Base-by-base conservation (phyloP, 352 stramenopile species). In the Pythium vanterpoolii region DNA sequence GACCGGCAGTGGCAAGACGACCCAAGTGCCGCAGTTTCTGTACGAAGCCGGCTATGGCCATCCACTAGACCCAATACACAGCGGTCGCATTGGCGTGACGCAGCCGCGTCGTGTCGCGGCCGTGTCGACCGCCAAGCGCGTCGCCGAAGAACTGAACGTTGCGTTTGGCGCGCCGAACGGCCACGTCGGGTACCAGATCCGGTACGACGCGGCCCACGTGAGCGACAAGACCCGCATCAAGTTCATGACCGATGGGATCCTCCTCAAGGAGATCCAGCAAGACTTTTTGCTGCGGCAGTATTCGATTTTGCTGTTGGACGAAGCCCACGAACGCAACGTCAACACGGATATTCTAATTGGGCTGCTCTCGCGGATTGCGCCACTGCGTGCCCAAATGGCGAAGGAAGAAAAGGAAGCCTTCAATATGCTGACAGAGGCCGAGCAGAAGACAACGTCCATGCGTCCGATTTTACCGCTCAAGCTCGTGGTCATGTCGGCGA, bases 181-280 rank as follows among this genome's bases (percentile, higher is more conserved):
- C 4, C 72, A 89, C 33, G 97, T 99, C 9, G 92, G 94, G 5
- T 99, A 99, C 75, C 95, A 99, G 72, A 99, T 99, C 31, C 93
- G 97, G 62, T 99, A 99, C 68, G 98, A 99, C 73, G 89, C 79
- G 5, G 89, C 90, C 45, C 96, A 98, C 34, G 74, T 99, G 8
- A 88, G 90, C 28, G 54, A 82, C 23, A 66, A 86, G 21, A 99
- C 94, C 16, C 81, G 86, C 8, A 83, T 99, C 49, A 99, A 99
- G 73, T 99, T 99, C 70, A 99, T 99, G 97, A 99, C 97, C 5
- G 97, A 99, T 68, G 97, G 97, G 62, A 98, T 99, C 59, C 70
- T 99, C 36, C 76, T 99, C n/a, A 93, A 97, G 69, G 97, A 98
- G 71, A 97, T 98, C 62, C 89, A 98, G 66, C 77, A 90, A 45